Conservation (phyloP, 2,329 filamentous ascomycete species). For the Rhynchosporium agropyri region DNA sequence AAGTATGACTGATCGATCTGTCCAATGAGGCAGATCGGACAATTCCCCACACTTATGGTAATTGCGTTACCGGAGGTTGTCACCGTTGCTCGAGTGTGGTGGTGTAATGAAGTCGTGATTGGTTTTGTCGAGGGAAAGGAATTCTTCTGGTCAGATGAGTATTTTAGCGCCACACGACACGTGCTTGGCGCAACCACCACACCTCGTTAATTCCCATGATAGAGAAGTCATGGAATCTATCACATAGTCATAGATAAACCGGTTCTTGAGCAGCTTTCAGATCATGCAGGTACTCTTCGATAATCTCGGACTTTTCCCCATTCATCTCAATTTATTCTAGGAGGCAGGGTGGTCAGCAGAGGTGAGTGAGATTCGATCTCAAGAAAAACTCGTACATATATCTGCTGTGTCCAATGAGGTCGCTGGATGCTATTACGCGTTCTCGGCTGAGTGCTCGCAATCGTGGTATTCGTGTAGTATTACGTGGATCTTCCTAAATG, state of each 20-base stretch:
- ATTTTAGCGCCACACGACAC: not conserved
- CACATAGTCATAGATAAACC: conserved; percentile 5
- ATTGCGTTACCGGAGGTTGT: conserved; percentile 19
- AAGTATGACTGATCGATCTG: conserved; percentile 26
- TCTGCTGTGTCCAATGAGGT: not conserved
- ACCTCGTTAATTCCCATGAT: not conserved
- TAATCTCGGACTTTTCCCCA: conserved; percentile 3
- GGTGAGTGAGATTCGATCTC: not conserved
- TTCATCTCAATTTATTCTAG: not conserved
- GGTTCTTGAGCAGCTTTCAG: not conserved
- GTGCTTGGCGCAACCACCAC: conserved; percentile 11
- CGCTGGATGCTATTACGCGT: not conserved
- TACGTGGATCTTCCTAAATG: not conserved
- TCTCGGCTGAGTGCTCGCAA: not conserved
- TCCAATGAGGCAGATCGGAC: conserved; percentile 20
- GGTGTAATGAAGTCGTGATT: conserved; percentile 9
- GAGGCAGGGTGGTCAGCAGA: conserved; percentile 5
- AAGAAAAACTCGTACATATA: not conserved
- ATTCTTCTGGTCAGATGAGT: conserved; percentile 3
- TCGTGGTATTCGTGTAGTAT: not conserved
- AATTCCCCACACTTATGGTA: conserved; percentile 20
- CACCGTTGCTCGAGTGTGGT: conserved; percentile 20
- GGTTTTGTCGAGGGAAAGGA: not conserved
- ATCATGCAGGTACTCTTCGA: conserved; percentile 4
- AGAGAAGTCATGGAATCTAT: not conserved